Conservation (phyloP, 2,329 filamentous ascomycete genomes). For the Hypoxylon sp. region DNA sequence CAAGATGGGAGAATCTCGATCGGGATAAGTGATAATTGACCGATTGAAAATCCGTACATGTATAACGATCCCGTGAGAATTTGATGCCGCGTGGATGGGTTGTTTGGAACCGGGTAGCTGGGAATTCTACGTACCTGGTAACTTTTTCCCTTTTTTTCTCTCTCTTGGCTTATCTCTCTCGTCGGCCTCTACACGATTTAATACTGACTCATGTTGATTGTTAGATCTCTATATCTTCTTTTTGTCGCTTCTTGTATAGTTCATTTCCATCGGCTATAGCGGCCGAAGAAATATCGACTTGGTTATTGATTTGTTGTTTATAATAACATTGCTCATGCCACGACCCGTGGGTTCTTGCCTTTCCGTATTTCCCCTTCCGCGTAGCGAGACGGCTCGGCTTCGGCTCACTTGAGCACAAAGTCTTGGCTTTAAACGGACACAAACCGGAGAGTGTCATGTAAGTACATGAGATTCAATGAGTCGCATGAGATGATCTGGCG, state of each 20-base stretch:
- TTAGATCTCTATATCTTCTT: too few species aligned
- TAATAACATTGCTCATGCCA: background rate
- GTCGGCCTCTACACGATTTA: background rate
- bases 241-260: background rate
- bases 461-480: slow-evolving; percentile 2
- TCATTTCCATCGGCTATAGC: background rate
- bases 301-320: background rate
- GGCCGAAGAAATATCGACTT: too few species aligned
- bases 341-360: background rate
- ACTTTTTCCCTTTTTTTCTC: background rate
- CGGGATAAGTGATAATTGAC: slow-evolving; percentile 29
- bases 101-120: slow-evolving; percentile 28
- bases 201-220: too few species aligned
- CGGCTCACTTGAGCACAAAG: slow-evolving; percentile 12
- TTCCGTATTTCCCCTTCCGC: slow-evolving; percentile 15
- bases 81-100: slow-evolving; percentile 7
- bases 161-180: background rate
- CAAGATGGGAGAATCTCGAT: slow-evolving; percentile 29
- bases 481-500: background rate
- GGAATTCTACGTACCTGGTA: slow-evolving; percentile 14
- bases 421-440: background rate
- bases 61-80: slow-evolving; percentile 1
- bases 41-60: slow-evolving; percentile 37
- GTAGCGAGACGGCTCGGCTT: slow-evolving; percentile 26
- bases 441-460: background rate